Evolutionary conservation across 148 eudicot genomes (phyloP), one percentile per base, ranked within the genome.

Genomic region (Nyssa sinensis): DNA sequence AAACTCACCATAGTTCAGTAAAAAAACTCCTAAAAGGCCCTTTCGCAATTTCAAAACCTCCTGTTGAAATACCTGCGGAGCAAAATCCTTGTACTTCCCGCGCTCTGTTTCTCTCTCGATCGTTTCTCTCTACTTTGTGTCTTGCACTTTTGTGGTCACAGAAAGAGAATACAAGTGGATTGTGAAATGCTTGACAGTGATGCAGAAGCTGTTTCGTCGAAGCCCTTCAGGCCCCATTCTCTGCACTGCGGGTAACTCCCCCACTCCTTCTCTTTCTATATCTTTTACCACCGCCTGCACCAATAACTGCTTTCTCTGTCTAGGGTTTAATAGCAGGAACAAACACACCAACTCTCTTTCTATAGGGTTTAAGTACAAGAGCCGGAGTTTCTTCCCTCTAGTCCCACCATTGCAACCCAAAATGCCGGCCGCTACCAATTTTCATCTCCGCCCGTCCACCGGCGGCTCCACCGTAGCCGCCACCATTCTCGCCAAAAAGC

Each of bases 171-270:
- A 55, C 8, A 17, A 55, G 59, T 0, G 59, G 59, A 16, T 2
- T 0, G 24, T 81, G 87, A 80, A 75, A 84, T 82, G 88, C 88
- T 33, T 49, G 74, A 17, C 29, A 81, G 82, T 61, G 51, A 92
- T 92, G 95, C 97, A 90, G 88, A 92, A 88, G 75, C 70, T 92
- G 51, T 70, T 92, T 33, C 84, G 86, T 64, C 85, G 83, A 69
- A 81, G 71, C 84, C 87, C 90, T 7, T 74, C 87, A 4, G 44
- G 67, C 35, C 72, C 82, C 69, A 59, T 75, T 12, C 70, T 79
- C 28, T 62, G 37, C 37, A 13, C 31, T 1, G 67, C 67, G 49
- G 31, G 23, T 72, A 19, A 58, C 67, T 25, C 66, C 78, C 63
- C 62, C 74, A 78, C 63, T 32, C 59, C 78, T 34, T 37, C 82